Conservation (phyloP, 306 rosid genomes). For the Bauhinia variegata region DNA sequence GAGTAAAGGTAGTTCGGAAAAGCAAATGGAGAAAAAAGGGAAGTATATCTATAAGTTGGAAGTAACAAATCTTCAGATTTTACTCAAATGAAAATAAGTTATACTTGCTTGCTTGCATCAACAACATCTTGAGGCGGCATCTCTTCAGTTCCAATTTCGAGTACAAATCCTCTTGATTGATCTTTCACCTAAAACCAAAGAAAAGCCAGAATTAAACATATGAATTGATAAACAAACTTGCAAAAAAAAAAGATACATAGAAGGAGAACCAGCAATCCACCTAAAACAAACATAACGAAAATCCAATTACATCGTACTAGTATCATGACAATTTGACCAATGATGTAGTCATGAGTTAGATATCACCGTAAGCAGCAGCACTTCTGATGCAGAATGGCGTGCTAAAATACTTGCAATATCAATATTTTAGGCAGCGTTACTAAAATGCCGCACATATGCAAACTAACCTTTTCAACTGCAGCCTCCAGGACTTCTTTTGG, state of each 20-base stretch:
- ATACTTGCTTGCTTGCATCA: slow-evolving; percentile 88
- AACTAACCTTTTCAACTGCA: slow-evolving; percentile 72
- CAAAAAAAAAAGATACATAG: too few relatives aligned
- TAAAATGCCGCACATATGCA: slow-evolving; percentile 21
- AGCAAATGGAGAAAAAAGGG: slow-evolving; percentile 3
- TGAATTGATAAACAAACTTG: background rate
- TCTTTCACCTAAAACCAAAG: slow-evolving; percentile 68
- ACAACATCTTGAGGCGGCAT: slow-evolving; percentile 88
- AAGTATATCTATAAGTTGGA: slow-evolving; percentile 1
- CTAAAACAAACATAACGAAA: too few relatives aligned
- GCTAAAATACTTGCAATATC: slow-evolving; percentile 20
- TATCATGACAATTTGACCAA: too few relatives aligned
- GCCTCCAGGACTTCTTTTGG: slow-evolving; percentile 69
- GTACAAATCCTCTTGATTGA: slow-evolving; percentile 72
- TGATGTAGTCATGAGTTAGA: too few relatives aligned
- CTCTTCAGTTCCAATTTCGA: slow-evolving; percentile 94
- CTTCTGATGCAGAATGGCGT: background rate
- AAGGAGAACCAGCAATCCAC: background rate
- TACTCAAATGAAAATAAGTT: slow-evolving; percentile 39
- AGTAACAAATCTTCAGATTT: slow-evolving; percentile 14
- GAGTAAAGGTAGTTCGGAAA: slow-evolving; percentile 17
- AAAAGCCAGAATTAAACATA: slow-evolving; percentile 34
- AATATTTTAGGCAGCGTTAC: slow-evolving; percentile 19
- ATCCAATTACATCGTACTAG: too few relatives aligned
- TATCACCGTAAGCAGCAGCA: too few relatives aligned